A percentile compares a stretch with the other conserved stretches of the same genome.
phyloP scores from a whole-genome alignment of 345 rosid species.

The Citrus maxima region DNA sequence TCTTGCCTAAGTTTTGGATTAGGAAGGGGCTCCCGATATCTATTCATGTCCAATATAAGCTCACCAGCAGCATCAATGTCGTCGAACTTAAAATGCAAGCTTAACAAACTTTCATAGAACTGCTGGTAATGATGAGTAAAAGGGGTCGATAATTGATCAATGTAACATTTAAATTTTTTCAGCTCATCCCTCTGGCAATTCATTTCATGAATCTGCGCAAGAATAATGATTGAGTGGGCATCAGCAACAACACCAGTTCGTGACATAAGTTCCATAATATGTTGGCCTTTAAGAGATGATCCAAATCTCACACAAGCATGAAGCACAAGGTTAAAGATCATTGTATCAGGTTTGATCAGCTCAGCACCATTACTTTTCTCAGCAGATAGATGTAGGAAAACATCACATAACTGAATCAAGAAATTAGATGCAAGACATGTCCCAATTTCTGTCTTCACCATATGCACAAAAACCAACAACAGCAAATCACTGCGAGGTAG shows the following conservation, averaged over 20 bases:
- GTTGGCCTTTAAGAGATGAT: slow-evolving; percentile 68
- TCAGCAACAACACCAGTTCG: slow-evolving; percentile 56
- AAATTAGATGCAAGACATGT: slow-evolving; percentile 62
- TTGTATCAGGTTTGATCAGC: slow-evolving; percentile 55
- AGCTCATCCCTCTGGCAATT: slow-evolving; percentile 76
- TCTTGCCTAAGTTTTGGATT: slow-evolving; percentile 21
- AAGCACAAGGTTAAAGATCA: slow-evolving; percentile 70
- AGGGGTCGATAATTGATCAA: slow-evolving; percentile 39
- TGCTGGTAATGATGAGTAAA: slow-evolving; percentile 49
- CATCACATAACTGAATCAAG: slow-evolving; percentile 60
- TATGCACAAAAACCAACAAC: slow-evolving; percentile 51
- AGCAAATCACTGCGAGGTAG: slow-evolving; percentile 34
- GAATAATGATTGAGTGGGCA: slow-evolving; percentile 54
- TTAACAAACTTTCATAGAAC: slow-evolving; percentile 68
- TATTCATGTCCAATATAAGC: slow-evolving; percentile 50
- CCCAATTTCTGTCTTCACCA: slow-evolving; percentile 77
- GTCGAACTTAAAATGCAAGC: slow-evolving; percentile 63
- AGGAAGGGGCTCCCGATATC: slow-evolving; percentile 21
- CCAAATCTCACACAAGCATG: slow-evolving; percentile 69
- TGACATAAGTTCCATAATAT: slow-evolving; percentile 69
- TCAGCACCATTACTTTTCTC: slow-evolving; percentile 22
- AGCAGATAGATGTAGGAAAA: slow-evolving; percentile 13
- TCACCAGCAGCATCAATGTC: slow-evolving; percentile 65
- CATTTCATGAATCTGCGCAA: slow-evolving; percentile 64
- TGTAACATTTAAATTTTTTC: slow-evolving; percentile 54